Percentiles rank a stretch among this genome's conserved stretches.
Conservation (phyloP, 805 yeast genomes). For the Barnettozyma populi region DNA sequence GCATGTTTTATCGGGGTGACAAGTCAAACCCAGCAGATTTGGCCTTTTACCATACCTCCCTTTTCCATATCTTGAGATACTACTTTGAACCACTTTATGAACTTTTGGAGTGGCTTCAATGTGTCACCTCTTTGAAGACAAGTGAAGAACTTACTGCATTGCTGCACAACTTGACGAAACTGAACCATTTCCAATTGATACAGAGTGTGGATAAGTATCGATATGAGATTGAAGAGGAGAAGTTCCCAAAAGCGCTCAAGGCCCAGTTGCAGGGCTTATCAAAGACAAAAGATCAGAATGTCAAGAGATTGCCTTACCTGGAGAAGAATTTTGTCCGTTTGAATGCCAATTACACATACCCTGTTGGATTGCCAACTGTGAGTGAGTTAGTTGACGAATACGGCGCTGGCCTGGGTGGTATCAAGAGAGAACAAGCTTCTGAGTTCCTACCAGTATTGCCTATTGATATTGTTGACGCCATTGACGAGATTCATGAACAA, state of each 20-base stretch:
- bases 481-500: conserved; percentile 61
- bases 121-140: conserved; percentile 64
- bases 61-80: conserved; percentile 57
- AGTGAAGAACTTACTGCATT: conserved; percentile 58
- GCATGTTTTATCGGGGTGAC: conserved; percentile 18
- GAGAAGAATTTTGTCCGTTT: conserved; percentile 32
- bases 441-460: conserved; percentile 72
- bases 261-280: conserved; percentile 10
- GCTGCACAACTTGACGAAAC: conserved; percentile 43
- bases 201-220: conserved; percentile 71
- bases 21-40: conserved; percentile 42
- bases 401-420: conserved; percentile 71
- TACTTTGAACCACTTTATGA: conserved; percentile 73
- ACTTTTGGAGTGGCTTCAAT: conserved; percentile 85
- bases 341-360: conserved; percentile 33
- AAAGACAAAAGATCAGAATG: conserved; percentile 12
- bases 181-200: conserved; percentile 66
- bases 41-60: conserved; percentile 56
- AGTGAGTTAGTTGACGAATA: conserved; percentile 68
- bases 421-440: conserved; percentile 45
- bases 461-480: conserved; percentile 57
- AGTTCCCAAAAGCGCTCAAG: conserved; percentile 39
- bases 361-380: conserved; percentile 65
- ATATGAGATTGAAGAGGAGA: conserved; percentile 77
- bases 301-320: conserved; percentile 16